These are phyloP conservation scores for Anastatica hierochuntica DNA, from an alignment of 345 rosid species.

Conservation along the genomic window DNA sequence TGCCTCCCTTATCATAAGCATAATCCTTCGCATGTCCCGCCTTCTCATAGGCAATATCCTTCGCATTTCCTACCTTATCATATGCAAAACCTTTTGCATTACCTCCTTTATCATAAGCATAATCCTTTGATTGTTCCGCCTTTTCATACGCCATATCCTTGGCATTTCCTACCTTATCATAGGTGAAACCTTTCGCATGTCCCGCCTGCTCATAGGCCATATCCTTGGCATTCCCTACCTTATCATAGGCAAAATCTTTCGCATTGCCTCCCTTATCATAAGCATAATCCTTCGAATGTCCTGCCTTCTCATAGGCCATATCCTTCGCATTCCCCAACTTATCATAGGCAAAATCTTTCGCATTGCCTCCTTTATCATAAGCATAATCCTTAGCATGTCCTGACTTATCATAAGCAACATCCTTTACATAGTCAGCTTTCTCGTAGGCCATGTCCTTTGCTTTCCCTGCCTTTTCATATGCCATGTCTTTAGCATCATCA, in stretches of 20 bases:
- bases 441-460: neutral
- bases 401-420: constrained; percentile 23
- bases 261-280: too few species aligned
- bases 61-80: neutral
- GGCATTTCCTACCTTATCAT: neutral
- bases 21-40: constrained; percentile 18
- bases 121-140: constrained; percentile 11
- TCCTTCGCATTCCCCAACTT: too few species aligned
- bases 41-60: neutral
- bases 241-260: too few species aligned
- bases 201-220: too few species aligned
- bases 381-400: constrained; percentile 7
- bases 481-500: too few species aligned
- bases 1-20: constrained; percentile 12
- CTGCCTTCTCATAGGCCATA: too few species aligned
- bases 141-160: constrained; percentile 17
- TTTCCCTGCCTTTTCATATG: neutral
- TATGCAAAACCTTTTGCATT: constrained; percentile 2
- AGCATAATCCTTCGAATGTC: too few species aligned
- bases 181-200: too few species aligned
- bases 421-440: constrained; percentile 21
- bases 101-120: constrained; percentile 25
- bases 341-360: too few species aligned
- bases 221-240: too few species aligned
- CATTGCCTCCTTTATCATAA: constrained; percentile 7